Conservation (phyloP, 805 yeast species). For the Candida suzukii region DNA sequence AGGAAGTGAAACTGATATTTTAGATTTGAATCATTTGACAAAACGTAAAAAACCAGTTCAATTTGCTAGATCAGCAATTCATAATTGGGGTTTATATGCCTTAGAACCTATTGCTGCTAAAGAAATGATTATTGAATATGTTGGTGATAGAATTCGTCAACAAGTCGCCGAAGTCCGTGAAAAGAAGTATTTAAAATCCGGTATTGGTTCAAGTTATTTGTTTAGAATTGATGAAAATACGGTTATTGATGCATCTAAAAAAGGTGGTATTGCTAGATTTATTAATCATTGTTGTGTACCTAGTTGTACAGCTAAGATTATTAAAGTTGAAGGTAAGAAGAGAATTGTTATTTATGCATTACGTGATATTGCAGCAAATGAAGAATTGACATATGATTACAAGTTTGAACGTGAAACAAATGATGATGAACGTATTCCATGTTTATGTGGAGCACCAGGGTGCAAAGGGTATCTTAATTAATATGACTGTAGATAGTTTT, state of each 20-base stretch:
- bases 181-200: slow-evolving; percentile 74
- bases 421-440: slow-evolving; percentile 79
- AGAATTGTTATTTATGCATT: slow-evolving; percentile 93
- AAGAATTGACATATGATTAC: slow-evolving; percentile 92
- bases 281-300: slow-evolving; percentile 98
- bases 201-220: slow-evolving; percentile 91
- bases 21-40: slow-evolving; percentile 79
- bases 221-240: slow-evolving; percentile 91
- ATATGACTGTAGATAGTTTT: no score
- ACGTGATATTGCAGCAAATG: slow-evolving; percentile 80
- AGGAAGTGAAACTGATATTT: slow-evolving; percentile 74
- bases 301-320: slow-evolving; percentile 93
- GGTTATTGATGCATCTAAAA: slow-evolving; percentile 94
- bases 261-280: slow-evolving; percentile 95
- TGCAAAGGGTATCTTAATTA: slow-evolving; percentile 89
- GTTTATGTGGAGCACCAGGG: slow-evolving; percentile 92
- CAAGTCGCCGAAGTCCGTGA: slow-evolving; percentile 94
- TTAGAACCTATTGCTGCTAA: slow-evolving; percentile 90
- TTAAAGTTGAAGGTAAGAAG: slow-evolving; percentile 88
- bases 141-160: slow-evolving; percentile 90
- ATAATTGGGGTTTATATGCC: slow-evolving; percentile 97
- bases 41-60: slow-evolving; percentile 90
- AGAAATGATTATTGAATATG: slow-evolving; percentile 97
- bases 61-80: slow-evolving; percentile 96
- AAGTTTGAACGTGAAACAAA: slow-evolving; percentile 89